Conservation (phyloP, 208 protist species). For the Leptomonas seymouri region DNA sequence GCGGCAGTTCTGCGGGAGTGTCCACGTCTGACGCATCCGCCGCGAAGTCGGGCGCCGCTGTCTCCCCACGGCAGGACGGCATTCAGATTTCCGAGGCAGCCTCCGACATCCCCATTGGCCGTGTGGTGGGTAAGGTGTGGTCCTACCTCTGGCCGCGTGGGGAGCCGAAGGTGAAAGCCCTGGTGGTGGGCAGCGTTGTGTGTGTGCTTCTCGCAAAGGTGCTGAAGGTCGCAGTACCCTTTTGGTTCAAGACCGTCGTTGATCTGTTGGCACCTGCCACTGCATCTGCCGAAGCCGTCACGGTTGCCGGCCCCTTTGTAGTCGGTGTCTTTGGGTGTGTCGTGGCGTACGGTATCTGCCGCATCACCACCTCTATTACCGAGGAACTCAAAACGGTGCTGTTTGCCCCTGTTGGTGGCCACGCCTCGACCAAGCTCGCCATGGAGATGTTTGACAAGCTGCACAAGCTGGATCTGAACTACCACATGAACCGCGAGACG, state of each 20-base stretch:
- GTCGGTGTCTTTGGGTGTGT: constrained; percentile 86
- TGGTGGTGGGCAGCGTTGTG: constrained; percentile 76
- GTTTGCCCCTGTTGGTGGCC: constrained; percentile 89
- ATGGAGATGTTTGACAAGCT: constrained; percentile 92
- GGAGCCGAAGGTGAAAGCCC: constrained; percentile 55
- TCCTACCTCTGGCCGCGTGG: constrained; percentile 84
- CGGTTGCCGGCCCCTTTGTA: constrained; percentile 50
- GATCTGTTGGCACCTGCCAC: constrained; percentile 70
- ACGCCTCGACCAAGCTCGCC: constrained; percentile 81
- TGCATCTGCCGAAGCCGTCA: constrained; percentile 34
- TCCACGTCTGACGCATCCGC: background rate
- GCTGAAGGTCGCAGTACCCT: constrained; percentile 88
- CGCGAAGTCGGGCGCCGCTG: background rate
- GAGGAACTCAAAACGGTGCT: constrained; percentile 91
- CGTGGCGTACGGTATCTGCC: constrained; percentile 84
- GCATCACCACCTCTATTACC: constrained; percentile 68
- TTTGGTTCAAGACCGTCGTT: constrained; percentile 92
- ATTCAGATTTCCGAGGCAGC: constrained; percentile 46
- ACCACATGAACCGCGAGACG: constrained; percentile 91
- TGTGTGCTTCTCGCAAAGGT: constrained; percentile 85
- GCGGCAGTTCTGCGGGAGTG: background rate
- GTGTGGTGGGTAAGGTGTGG: constrained; percentile 78
- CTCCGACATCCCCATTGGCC: constrained; percentile 67
- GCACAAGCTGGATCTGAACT: constrained; percentile 85
- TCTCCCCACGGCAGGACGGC: constrained; percentile 38